A percentile compares a stretch with the other conserved stretches of the same genome.
Conservation (phyloP, 1,284 basidiomycete genomes). For the Sporisorium exsertum region DNA sequence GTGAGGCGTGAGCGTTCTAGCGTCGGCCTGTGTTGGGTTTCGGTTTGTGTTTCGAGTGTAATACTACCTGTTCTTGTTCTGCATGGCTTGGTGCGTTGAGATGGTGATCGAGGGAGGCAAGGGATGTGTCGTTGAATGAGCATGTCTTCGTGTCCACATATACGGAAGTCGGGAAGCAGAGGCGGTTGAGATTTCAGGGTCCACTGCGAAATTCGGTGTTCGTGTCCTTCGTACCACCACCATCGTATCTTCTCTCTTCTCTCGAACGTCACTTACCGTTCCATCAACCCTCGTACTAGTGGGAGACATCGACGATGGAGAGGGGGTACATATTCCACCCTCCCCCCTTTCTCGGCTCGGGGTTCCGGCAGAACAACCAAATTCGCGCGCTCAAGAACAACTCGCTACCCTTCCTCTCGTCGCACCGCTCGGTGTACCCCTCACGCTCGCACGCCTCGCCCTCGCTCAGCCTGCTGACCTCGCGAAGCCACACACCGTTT, state of each 20-base stretch:
- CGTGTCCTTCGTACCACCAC: not conserved
- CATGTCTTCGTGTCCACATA: no score
- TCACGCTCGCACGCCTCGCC: slow-evolving; percentile 23
- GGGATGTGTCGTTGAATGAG: not conserved
- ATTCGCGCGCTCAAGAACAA: slow-evolving; percentile 39
- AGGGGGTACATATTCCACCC: slow-evolving; percentile 8
- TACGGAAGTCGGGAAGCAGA: not conserved
- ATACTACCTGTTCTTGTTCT: slow-evolving; percentile 2
- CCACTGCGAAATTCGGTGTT: not conserved
- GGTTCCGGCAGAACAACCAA: slow-evolving; percentile 28
- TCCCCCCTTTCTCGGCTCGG: slow-evolving; percentile 25
- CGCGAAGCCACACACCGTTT: slow-evolving; percentile 8
- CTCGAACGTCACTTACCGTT: not conserved
- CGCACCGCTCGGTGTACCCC: slow-evolving; percentile 22
- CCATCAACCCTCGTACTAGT: not conserved
- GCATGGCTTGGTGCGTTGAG: not conserved
- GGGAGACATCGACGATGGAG: slow-evolving; percentile 23
- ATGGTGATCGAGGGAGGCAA: not conserved
- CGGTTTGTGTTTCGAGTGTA: slow-evolving; percentile 4
- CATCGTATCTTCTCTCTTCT: not conserved
- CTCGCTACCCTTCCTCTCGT: slow-evolving; percentile 18
- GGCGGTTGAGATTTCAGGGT: not conserved
- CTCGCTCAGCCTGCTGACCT: slow-evolving; percentile 14
- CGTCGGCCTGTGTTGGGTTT: not conserved
- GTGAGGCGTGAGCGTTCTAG: slow-evolving; percentile 19